Evolutionary conservation across 805 yeast species (phyloP).

Genomic region (Candida suzukii): DNA sequence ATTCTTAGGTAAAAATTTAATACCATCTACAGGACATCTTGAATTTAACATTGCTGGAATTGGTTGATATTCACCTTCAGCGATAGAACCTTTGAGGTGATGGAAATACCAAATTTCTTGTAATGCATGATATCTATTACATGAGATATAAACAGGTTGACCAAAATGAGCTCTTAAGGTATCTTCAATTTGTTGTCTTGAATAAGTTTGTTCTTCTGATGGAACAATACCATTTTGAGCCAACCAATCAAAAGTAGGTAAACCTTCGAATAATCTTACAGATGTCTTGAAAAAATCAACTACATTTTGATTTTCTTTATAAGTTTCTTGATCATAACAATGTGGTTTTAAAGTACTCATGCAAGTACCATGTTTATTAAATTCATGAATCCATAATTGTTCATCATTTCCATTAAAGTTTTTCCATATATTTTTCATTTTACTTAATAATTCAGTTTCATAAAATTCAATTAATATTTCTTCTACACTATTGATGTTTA

Average conservation of each 20-base stretch:
- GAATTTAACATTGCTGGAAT: slow-evolving; percentile 51
- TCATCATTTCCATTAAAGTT: slow-evolving; percentile 63
- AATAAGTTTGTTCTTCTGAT: slow-evolving; percentile 45
- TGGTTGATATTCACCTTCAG: slow-evolving; percentile 56
- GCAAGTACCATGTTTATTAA: slow-evolving; percentile 92
- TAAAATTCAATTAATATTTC: slow-evolving; percentile 36
- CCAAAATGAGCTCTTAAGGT: slow-evolving; percentile 48
- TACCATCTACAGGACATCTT: slow-evolving; percentile 64
- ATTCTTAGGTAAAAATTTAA: slow-evolving; percentile 64
- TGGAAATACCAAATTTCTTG: slow-evolving; percentile 79
- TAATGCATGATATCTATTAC: slow-evolving; percentile 46
- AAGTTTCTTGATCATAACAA: slow-evolving; percentile 45
- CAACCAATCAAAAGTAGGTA: slow-evolving; percentile 66
- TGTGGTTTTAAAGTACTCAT: slow-evolving; percentile 68
- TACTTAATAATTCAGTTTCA: slow-evolving; percentile 45
- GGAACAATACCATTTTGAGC: slow-evolving; percentile 69
- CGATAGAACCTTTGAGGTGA: slow-evolving; percentile 64
- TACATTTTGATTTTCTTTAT: slow-evolving; percentile 36
- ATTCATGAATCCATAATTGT: slow-evolving; percentile 82
- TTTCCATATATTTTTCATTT: slow-evolving; percentile 65
- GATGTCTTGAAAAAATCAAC: slow-evolving; percentile 64
- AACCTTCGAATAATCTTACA: slow-evolving; percentile 45
- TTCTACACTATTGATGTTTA: slow-evolving; percentile 47
- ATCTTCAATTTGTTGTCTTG: slow-evolving; percentile 44
- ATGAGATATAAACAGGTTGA: slow-evolving; percentile 51